Evolutionary conservation across 2,329 filamentous ascomycete genomes (phyloP), one percentile per base, ranked within the genome.

Genomic region (Fusarium hainanense): DNA sequence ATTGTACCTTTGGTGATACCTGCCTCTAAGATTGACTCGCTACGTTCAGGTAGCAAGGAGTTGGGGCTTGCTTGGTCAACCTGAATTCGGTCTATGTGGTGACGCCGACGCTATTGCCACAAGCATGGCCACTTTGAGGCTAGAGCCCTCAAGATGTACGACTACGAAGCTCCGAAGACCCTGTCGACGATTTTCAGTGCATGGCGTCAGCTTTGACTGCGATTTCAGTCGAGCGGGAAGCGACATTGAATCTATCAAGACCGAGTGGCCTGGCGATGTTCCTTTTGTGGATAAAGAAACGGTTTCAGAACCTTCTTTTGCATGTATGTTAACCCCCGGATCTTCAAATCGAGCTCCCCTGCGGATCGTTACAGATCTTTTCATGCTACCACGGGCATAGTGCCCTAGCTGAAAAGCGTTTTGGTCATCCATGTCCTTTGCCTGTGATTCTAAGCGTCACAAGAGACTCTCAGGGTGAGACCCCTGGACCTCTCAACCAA

Each of bases 221-320:
- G 59, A 67, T 54, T 61, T 69, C 47, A 71, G 68, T 63, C 61
- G 34, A 40, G 27, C 72, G 74, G 74, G 54, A 72, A 52, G 59
- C 69, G 52, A 70, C 74, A 75, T 64, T 11, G 47, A 43, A 71
- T 65, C 59, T 69, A 65, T 55, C 44, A 62, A 63, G 50, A 50
- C 32, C 60, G 63, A 74, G 69, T 68, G 74, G 58, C 54, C 60
- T 71, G 62, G 71, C 74, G 69, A 71, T 72, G 54, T 64, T 58
- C 37, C 37, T 58, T 47, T 27, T 27, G 43, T 52, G 49, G 49
- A 52, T 52, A 54, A 58, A 54, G 56, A 64, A 55, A 54, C 25
- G 48, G 58, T 62, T 62, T 59, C 58, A 67, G 58, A 69, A 56
- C 46, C 47, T 66, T 73, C 64, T 56, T 42, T 42, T 71, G 68